Base-by-base conservation (phyloP, 2,329 filamentous ascomycete genomes). In the Amauroascus verrucosus region DNA sequence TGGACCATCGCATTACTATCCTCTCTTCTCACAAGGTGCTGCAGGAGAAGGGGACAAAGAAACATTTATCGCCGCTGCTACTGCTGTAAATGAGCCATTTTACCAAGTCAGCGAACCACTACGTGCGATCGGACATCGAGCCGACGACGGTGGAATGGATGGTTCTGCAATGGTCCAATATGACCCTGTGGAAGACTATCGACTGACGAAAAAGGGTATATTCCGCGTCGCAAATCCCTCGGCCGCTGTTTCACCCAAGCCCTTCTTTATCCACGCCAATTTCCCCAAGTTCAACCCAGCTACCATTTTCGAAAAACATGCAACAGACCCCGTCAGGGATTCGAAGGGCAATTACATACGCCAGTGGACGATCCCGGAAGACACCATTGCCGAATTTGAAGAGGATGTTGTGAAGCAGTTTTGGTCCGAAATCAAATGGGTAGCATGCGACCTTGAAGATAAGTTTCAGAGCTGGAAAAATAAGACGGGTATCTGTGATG, bases 11-110 rank as follows among this genome's bases (percentile, higher is more conserved):
- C 67, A 68, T 50, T 77, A 73, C 58, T 77, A 75, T 55, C 66
- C 68, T 0, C 61, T 77, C 0, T 64, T 75, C 7, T 71, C 68
- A 3, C 74, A 76, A 60, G 74, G 74, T 32, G 73, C 69, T 6
- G 64, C 70, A 0, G 75, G 75, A 9, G 67, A 76, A 61, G 75
- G 75, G 14, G 75, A 77, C 62, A 77, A 77, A 59, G 75, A 77
- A 58, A 76, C 74, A 0, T 77, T 77, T 57, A 60, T 74, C 14
- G 65, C 70, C 4, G 74, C 74, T 6, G 72, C 75, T 7, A 57
- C 68, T 2, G 70, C 64, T 9, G 60, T 74, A 1, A 60, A 63
- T 3, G 63, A 69, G 5, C 59, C 68, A 1, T 74, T 69, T 58
- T 73, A 75, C 57, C 64, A 69, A 32, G 73, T 76, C 44, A 64